phyloP scores from a whole-genome alignment of 768 basidiomycete genomes.

The Termitomyces sp. region DNA sequence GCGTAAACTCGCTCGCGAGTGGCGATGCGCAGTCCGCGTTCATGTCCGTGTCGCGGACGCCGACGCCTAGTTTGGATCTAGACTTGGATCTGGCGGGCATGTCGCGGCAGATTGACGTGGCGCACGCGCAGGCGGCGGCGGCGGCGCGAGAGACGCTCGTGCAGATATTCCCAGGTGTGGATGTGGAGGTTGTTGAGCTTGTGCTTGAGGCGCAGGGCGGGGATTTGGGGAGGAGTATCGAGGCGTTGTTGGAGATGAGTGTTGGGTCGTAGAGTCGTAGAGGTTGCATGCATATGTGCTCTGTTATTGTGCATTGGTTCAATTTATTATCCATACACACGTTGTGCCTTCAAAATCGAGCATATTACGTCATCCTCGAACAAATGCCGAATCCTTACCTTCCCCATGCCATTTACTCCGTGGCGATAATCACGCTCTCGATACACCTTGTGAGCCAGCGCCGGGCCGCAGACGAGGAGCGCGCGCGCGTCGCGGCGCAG shows the following conservation, averaged over 20 bases:
- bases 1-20: slow-evolving; percentile 37
- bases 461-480: slow-evolving; percentile 44
- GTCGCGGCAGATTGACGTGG: slow-evolving; percentile 73
- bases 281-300: too few relatives aligned
- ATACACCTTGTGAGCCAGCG: slow-evolving; percentile 59
- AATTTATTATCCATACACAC: too few relatives aligned
- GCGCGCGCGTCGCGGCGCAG: slow-evolving; percentile 48
- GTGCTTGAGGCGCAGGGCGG: slow-evolving; percentile 87
- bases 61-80: slow-evolving; percentile 65
- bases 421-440: slow-evolving; percentile 61
- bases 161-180: slow-evolving; percentile 86
- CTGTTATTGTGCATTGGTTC: too few relatives aligned
- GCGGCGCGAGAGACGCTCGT: slow-evolving; percentile 71
- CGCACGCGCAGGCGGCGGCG: slow-evolving; percentile 65
- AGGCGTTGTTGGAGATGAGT: slow-evolving; percentile 74
- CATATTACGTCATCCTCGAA: slow-evolving; percentile 14
- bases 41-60: slow-evolving; percentile 54
- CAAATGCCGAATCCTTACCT: slow-evolving; percentile 34
- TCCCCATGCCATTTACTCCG: slow-evolving; percentile 59
- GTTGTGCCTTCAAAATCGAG: too few relatives aligned
- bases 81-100: slow-evolving; percentile 67
- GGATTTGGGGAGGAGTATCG: slow-evolving; percentile 87
- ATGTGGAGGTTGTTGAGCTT: slow-evolving; percentile 80
- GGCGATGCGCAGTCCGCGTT: too few relatives aligned
- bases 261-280: slow-evolving; percentile 34